These are phyloP conservation scores for Fusarium zealandicum DNA, from an alignment of 2,329 filamentous ascomycete species.

Conservation along the genomic window DNA sequence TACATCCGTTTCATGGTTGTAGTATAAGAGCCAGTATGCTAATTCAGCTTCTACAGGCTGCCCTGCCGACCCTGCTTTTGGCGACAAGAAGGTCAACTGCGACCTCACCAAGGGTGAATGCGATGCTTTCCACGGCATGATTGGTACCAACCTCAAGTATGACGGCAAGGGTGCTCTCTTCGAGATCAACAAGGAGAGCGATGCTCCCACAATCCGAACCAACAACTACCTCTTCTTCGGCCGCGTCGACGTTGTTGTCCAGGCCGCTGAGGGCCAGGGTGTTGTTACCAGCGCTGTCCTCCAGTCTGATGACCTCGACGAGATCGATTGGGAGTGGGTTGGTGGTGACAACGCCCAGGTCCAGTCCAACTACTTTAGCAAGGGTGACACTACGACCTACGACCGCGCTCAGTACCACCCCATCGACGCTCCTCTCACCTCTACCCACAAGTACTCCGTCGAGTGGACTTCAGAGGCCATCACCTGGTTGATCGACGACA, in stretches of 20 bases:
- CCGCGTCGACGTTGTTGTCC: constrained; percentile 78
- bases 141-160: constrained; percentile 59
- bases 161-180: constrained; percentile 60
- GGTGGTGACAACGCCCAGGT: constrained; percentile 77
- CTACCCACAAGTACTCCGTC: constrained; percentile 70
- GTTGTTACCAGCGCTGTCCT: constrained; percentile 91
- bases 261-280: constrained; percentile 80
- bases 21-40: not conserved
- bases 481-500: constrained; percentile 70
- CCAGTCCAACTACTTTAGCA: constrained; percentile 87
- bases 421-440: constrained; percentile 62
- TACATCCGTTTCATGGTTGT: not conserved
- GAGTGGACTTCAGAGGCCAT: constrained; percentile 72
- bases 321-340: constrained; percentile 95
- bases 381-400: constrained; percentile 74
- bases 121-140: constrained; percentile 56
- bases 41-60: constrained; percentile 58
- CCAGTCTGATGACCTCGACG: constrained; percentile 86
- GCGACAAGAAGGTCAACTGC: constrained; percentile 61
- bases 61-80: constrained; percentile 78
- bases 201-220: constrained; percentile 76
- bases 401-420: constrained; percentile 71
- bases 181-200: constrained; percentile 71
- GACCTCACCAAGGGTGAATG: constrained; percentile 81
- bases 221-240: constrained; percentile 98